Evolutionary conservation across 331 rosid genomes (phyloP).

Genomic region (Acacia pycnantha): DNA sequence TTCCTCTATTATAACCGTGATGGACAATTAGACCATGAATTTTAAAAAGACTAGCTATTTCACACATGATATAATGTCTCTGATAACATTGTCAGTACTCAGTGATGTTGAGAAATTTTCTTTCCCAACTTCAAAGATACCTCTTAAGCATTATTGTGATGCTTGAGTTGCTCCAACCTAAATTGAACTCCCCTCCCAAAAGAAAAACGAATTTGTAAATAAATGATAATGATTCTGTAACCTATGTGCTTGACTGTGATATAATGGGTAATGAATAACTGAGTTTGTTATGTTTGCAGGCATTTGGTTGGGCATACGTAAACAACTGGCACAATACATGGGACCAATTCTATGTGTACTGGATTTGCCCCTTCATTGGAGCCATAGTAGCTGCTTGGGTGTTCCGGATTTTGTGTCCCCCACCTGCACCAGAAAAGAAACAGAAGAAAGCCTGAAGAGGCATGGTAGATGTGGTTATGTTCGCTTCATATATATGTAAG

Average conservation of each 20-base stretch:
- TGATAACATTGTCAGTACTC: background rate
- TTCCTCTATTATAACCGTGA: background rate
- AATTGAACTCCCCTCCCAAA: background rate
- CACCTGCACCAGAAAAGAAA: slow-evolving; percentile 32
- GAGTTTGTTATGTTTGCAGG: slow-evolving; percentile 47
- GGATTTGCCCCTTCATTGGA: slow-evolving; percentile 84
- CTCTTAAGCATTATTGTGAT: background rate
- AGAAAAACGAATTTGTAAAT: too few relatives aligned
- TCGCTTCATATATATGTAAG: background rate
- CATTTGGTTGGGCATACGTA: slow-evolving; percentile 89
- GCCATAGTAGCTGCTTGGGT: slow-evolving; percentile 71
- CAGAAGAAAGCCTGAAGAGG: slow-evolving; percentile 57
- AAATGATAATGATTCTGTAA: background rate
- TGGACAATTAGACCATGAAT: background rate
- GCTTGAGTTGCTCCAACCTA: background rate
- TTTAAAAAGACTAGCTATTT: background rate
- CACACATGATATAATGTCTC: background rate
- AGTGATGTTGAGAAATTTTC: background rate
- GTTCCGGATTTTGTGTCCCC: slow-evolving; percentile 61
- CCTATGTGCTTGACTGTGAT: background rate
- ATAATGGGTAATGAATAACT: background rate
- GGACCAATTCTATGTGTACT: slow-evolving; percentile 84
- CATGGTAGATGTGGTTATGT: background rate
- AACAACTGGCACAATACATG: slow-evolving; percentile 69
- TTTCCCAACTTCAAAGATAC: background rate